Evolutionary conservation across 441 rosid species (phyloP).

Genomic region (Gossypium davidsonii): DNA sequence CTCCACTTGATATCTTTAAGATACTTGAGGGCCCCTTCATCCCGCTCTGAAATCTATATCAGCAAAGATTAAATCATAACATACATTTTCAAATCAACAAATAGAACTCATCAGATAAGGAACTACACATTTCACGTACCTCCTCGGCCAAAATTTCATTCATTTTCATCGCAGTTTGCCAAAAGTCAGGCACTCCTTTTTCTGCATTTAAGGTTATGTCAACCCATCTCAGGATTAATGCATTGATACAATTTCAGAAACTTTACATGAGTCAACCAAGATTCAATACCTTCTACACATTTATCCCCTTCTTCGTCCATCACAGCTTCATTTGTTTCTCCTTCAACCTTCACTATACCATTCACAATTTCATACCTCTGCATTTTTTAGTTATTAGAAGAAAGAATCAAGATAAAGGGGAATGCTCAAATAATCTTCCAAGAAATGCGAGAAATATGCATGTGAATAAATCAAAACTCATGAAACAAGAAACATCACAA

Average conservation of each 20-base stretch:
- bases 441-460: not conserved
- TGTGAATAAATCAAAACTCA: not conserved
- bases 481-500: not conserved
- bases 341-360: constrained; percentile 48
- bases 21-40: constrained; percentile 78
- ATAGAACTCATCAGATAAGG: not conserved
- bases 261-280: not conserved
- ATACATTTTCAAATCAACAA: not conserved
- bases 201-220: constrained; percentile 31
- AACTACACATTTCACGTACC: constrained; percentile 29
- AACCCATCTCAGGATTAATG: not conserved
- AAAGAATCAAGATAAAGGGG: not conserved
- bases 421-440: not conserved
- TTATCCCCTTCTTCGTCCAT: constrained; percentile 34
- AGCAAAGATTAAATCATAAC: not conserved
- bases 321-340: constrained; percentile 26
- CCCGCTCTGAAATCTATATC: constrained; percentile 65
- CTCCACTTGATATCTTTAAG: constrained; percentile 75
- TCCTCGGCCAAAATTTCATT: constrained; percentile 72
- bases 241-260: not conserved
- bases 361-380: constrained; percentile 74
- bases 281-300: constrained; percentile 32
- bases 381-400: constrained; percentile 4
- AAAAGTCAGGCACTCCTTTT: constrained; percentile 86
- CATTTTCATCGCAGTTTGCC: constrained; percentile 76